Percentiles rank a stretch among this genome's conserved stretches.
Conservation (phyloP, 345 rosid genomes). For the Ceriops tagal region DNA sequence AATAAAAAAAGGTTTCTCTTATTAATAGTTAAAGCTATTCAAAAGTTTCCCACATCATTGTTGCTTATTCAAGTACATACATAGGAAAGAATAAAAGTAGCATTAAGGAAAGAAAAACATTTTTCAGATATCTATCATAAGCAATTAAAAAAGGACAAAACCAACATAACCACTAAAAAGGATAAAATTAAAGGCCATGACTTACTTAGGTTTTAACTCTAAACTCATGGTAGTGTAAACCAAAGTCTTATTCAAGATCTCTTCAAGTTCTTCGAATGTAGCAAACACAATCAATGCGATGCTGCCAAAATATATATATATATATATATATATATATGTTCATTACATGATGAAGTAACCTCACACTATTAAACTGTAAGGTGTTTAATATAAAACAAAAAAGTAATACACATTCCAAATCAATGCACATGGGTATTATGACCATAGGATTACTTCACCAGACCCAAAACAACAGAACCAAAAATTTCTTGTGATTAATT, state of each 20-base stretch:
- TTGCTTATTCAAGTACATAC: background rate
- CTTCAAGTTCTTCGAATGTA: conserved; percentile 2
- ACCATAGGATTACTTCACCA: too few relatives aligned
- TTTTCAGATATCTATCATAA: background rate
- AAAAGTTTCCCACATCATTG: too few relatives aligned
- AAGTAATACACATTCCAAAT: too few relatives aligned
- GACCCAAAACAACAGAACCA: too few relatives aligned
- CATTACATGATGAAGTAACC: too few relatives aligned
- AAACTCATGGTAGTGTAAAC: conserved; percentile 11
- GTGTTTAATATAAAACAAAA: background rate
- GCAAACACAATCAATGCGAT: conserved; percentile 14
- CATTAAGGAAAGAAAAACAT: background rate
- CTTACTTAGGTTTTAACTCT: conserved; percentile 14
- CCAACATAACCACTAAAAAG: background rate
- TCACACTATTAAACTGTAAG: too few relatives aligned
- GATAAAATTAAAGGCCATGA: background rate
- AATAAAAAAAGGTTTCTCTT: too few relatives aligned
- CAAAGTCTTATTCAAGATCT: conserved; percentile 3
- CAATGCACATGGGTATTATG: too few relatives aligned
- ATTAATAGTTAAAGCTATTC: background rate
- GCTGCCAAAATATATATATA: too few relatives aligned
- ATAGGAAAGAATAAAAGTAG: background rate
- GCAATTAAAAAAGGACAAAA: background rate
- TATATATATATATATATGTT: too few relatives aligned
- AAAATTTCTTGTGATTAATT: too few relatives aligned